Evolutionary conservation across 345 rosid genomes (phyloP).

Genomic region (Citrus reticulata): DNA sequence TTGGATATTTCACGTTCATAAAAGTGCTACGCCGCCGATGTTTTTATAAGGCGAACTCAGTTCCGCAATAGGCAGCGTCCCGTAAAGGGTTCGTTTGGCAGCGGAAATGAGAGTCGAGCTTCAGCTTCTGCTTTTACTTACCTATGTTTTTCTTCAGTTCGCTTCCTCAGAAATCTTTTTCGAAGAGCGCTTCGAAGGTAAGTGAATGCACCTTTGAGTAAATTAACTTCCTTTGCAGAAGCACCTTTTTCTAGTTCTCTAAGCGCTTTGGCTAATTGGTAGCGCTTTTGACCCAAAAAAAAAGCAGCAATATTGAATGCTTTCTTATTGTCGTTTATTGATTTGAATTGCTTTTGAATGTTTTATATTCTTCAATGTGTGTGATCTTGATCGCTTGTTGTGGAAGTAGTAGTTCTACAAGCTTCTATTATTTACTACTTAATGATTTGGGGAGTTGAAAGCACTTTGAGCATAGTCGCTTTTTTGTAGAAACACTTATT

Average conservation of each 20-base stretch:
- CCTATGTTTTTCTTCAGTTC: constrained; percentile 13
- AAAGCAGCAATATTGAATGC: not conserved
- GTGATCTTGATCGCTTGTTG: not conserved
- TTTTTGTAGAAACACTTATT: not conserved
- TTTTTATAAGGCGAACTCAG: too few relatives aligned
- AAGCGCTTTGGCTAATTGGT: not conserved
- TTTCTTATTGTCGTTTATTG: not conserved
- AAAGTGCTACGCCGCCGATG: not conserved
- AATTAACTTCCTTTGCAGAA: too few relatives aligned
- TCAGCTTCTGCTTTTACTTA: not conserved
- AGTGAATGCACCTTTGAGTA: not conserved
- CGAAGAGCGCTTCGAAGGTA: constrained; percentile 56
- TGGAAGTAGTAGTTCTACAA: not conserved
- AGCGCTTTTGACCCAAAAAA: too few relatives aligned
- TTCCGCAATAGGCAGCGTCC: too few relatives aligned
- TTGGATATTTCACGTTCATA: not conserved
- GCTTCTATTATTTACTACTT: not conserved
- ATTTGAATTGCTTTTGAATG: not conserved
- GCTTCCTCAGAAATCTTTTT: constrained; percentile 49
- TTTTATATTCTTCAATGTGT: not conserved
- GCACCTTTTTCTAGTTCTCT: too few relatives aligned
- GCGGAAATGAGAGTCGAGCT: constrained; percentile 21
- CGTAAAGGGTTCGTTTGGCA: not conserved
- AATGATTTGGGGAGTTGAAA: not conserved
- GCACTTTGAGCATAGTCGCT: too few relatives aligned